These are phyloP conservation scores for Pseudomicrostroma phylloplanum DNA, from an alignment of 1,284 basidiomycete species.

Conservation along the genomic window DNA sequence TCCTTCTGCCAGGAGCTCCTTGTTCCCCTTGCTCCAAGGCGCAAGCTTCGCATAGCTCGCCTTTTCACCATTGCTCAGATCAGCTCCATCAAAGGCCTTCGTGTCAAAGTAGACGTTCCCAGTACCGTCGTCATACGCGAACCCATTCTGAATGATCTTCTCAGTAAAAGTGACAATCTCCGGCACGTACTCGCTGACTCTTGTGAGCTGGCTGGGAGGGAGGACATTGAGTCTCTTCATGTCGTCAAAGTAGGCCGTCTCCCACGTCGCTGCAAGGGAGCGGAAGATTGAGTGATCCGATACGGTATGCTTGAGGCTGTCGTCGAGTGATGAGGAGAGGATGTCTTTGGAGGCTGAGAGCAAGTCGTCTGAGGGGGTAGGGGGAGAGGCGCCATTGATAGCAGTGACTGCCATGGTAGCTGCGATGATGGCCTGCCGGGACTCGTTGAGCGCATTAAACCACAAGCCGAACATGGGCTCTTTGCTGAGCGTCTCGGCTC, in stretches of 20 bases:
- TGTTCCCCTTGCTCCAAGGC: slow-evolving; percentile 90
- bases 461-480: slow-evolving; percentile 47
- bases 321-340: slow-evolving; percentile 32
- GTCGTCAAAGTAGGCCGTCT: slow-evolving; percentile 80
- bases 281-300: slow-evolving; percentile 82
- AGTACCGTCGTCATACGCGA: slow-evolving; percentile 71
- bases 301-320: slow-evolving; percentile 62
- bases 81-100: slow-evolving; percentile 68
- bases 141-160: slow-evolving; percentile 79
- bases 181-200: slow-evolving; percentile 94
- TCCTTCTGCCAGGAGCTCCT: slow-evolving; percentile 81
- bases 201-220: slow-evolving; percentile 81
- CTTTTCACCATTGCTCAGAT: slow-evolving; percentile 30
- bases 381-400: slow-evolving; percentile 11
- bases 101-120: slow-evolving; percentile 85
- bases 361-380: slow-evolving; percentile 12
- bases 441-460: slow-evolving; percentile 38
- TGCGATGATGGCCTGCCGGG: slow-evolving; percentile 40
- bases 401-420: slow-evolving; percentile 40
- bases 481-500: slow-evolving; percentile 25
- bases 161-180: slow-evolving; percentile 88
- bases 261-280: slow-evolving; percentile 80
- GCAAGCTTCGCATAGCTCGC: slow-evolving; percentile 88
- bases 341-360: slow-evolving; percentile 44
- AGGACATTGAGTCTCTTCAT: slow-evolving; percentile 82